A percentile compares a stretch with the other conserved stretches of the same genome.
Conservation (phyloP, 768 basidiomycete species). For the Lactifluus pinguis region DNA sequence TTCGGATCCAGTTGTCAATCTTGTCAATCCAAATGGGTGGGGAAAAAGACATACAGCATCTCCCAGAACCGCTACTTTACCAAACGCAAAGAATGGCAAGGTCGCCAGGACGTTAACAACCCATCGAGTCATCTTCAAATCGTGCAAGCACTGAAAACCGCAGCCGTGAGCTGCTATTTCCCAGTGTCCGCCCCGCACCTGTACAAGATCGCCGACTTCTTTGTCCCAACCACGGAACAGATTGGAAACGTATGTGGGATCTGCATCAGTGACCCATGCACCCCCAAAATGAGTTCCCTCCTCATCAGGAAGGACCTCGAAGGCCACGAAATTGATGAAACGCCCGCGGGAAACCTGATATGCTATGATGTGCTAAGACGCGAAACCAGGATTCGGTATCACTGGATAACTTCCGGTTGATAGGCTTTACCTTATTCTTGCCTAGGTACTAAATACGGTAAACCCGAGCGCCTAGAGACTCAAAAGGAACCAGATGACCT, state of each 20-base stretch:
- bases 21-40: not conserved
- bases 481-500: conserved; percentile 21
- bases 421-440: conserved; percentile 29
- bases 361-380: too few relatives aligned
- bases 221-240: conserved; percentile 9
- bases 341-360: too few relatives aligned
- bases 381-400: conserved; percentile 35
- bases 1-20: not conserved
- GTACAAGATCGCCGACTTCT: conserved; percentile 31
- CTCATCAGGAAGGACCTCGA: conserved; percentile 6
- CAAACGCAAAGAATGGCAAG: too few relatives aligned
- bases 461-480: not conserved
- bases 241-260: too few relatives aligned
- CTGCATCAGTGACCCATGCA: too few relatives aligned
- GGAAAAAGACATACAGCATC: conserved; percentile 26
- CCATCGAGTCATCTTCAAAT: conserved; percentile 27
- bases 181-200: conserved; percentile 31
- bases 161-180: not conserved
- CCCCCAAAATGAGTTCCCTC: too few relatives aligned
- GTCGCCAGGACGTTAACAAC: too few relatives aligned
- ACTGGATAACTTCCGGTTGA: conserved; percentile 21
- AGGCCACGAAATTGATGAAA: conserved; percentile 6
- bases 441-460: conserved; percentile 45
- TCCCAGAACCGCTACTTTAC: too few relatives aligned
- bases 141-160: not conserved